Base-by-base conservation (phyloP, 352 stramenopile species). In the Globisporangium nodosum region DNA sequence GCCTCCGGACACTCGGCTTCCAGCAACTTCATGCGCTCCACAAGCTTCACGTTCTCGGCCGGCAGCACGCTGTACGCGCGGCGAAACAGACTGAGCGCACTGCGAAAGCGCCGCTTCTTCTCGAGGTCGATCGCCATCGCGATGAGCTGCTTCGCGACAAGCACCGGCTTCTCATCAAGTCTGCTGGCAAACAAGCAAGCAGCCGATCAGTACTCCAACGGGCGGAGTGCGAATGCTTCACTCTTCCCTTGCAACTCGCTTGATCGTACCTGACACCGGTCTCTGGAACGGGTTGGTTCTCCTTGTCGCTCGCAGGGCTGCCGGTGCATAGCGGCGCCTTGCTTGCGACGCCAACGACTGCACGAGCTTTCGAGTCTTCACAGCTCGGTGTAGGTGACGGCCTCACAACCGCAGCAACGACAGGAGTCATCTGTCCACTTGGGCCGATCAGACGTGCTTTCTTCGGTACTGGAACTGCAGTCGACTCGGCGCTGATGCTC, bases 71-170 rank as follows among this genome's bases (percentile, higher is more conserved):
- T 61, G 43, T 69, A 73, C 16, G 79, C 75, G 9, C 73, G 72
- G 57, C 76, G 79, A 56, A 89, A 85, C 43, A 87, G 63, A n/a
- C 64, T 68, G 55, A 70, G 74, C 13, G 78, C 71, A 0, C 61
- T 80, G 6, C 45, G 40, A 18, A 70, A 66, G 9, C 64, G 73
- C 56, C 60, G 63, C 46, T 66, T 72, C 46, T 72, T 81, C 52
- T 88, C 76, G 20, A 85, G 65, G 20, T 65, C 65, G 24, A 88
- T 81, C 0, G 76, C 78, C 18, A 81, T 49, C n/a, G 59, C 54
- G 37, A 88, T 77, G 33, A 88, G 69, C n/a, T 76, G 66, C 54
- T 88, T 88, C 1, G 76, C 78, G 3, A 82, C 58, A 18, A 78
- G n/a, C 21, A 74, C 63, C 0, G 70, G 56, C 16, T 65, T 66